These are phyloP conservation scores for Chrysoporthe cubensis DNA, from an alignment of 2,329 filamentous ascomycete genomes.

Conservation along the genomic window DNA sequence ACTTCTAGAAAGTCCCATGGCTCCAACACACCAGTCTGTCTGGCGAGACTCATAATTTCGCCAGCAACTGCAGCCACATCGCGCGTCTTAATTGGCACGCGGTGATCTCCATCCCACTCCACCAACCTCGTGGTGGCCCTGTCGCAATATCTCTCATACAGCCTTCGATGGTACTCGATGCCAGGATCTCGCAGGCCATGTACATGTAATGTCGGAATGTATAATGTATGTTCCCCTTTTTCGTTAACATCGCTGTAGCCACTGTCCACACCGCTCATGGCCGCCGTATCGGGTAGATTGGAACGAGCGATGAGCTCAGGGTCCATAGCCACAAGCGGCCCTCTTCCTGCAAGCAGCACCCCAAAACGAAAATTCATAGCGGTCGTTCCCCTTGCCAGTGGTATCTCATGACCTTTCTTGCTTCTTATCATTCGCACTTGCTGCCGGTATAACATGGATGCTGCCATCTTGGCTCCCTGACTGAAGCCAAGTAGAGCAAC, in stretches of 20 bases:
- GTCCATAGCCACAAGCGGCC: neutral
- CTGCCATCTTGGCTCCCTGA: neutral
- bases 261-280: constrained; percentile 2
- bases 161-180: constrained; percentile 30
- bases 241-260: neutral
- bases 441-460: constrained; percentile 2
- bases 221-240: neutral
- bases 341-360: neutral
- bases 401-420: neutral
- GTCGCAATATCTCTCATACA: constrained; percentile 3
- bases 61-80: neutral
- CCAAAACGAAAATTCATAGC: neutral
- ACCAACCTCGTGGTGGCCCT: neutral
- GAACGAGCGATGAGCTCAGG: neutral
- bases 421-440: neutral
- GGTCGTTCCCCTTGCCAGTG: neutral
- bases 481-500: constrained; percentile 48
- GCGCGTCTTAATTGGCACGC: neutral
- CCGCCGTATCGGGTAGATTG: neutral
- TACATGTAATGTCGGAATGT: constrained; percentile 1
- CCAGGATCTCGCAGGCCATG: constrained; percentile 17
- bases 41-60: neutral
- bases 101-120: constrained; percentile 6
- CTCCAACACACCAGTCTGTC: neutral
- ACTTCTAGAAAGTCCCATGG: neutral